Conservation (phyloP, 1,284 basidiomycete genomes). For the Apiotrichum gracile region DNA sequence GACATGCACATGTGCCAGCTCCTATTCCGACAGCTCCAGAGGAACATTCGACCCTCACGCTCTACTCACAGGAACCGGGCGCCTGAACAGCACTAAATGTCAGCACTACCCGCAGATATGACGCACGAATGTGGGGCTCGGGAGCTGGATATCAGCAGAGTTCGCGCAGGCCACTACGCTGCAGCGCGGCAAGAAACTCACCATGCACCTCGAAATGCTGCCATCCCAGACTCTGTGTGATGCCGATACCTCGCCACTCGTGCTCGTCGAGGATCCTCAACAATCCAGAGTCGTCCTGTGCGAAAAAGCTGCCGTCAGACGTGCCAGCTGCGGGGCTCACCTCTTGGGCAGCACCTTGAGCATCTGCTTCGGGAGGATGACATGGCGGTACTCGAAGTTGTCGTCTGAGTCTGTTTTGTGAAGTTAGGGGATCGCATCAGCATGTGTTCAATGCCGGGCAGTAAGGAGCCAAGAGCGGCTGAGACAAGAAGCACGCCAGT, state of each 20-base stretch:
- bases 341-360: constrained; percentile 80
- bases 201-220: constrained; percentile 96
- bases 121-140: constrained; percentile 58
- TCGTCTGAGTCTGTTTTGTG: constrained; percentile 50
- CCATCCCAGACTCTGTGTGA: constrained; percentile 93
- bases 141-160: constrained; percentile 59
- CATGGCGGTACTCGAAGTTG: constrained; percentile 70
- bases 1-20: too few species aligned
- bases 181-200: constrained; percentile 47
- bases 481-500: too few species aligned
- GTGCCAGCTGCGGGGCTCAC: constrained; percentile 50
- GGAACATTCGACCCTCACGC: too few species aligned
- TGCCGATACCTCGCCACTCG: constrained; percentile 94
- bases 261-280: constrained; percentile 74
- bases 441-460: too few species aligned
- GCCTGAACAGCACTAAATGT: constrained; percentile 48
- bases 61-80: constrained; percentile 46
- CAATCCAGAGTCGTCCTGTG: constrained; percentile 65
- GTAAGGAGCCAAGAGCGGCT: too few species aligned
- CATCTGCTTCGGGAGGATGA: constrained; percentile 82
- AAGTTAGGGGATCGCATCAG: not conserved
- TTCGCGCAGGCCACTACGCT: constrained; percentile 3
- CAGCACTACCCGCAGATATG: not conserved
- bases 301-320: constrained; percentile 51
- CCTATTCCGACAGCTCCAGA: too few species aligned